Base-by-base conservation (phyloP, 129 eudicot species). In the Centaurea solstitialis region DNA sequence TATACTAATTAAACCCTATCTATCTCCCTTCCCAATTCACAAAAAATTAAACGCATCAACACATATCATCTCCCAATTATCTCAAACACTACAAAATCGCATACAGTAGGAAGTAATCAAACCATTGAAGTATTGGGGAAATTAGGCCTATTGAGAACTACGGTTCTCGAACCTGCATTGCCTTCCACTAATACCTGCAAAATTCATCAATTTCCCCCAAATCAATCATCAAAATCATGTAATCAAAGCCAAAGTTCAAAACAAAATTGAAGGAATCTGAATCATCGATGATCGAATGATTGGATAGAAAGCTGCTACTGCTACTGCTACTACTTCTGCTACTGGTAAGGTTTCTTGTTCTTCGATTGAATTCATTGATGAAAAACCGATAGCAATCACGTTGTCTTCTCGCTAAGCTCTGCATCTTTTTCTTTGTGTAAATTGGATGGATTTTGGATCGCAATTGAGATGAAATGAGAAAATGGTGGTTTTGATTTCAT, bases 121-220 rank as follows among this genome's bases (percentile, higher is more conserved):
- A 93, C 98, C 89, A 86, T 75, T 22, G 96, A 79, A 80, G 80
- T 82, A 78, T 93, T 93, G 23, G 91, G 93, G 35, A 43, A 50
- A 9, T 85, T 47, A 15, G 96, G 98, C 70, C 96, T 79, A 76
- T 93, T 91, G 72, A 93, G 93, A 84, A 91, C 37, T 8, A 90
- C 97, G 18, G 89, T 89, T 86, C 93, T 88, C 28, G 94, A 87
- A 70, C 71, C 39, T 61, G 79, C 82, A 75, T 87, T 88, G 11
- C 86, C 87, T 86, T 93, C 93, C 65, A 89, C 91, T 23, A 87
- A 43, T 35, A 91, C 95, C 97, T 91, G 88, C 28, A 75, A 75
- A 37, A 26, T n/a, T 23, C 23, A 69, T 68, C 45, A 76, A 61
- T 12, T 57, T 57, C n/a, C 41, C 6, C 75, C 17, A 17, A 9